A percentile compares a stretch with the other conserved stretches of the same genome.
These are phyloP conservation scores for Glarea lozoyensis DNA, from an alignment of 495 filamentous ascomycete species.

Conservation along the genomic window DNA sequence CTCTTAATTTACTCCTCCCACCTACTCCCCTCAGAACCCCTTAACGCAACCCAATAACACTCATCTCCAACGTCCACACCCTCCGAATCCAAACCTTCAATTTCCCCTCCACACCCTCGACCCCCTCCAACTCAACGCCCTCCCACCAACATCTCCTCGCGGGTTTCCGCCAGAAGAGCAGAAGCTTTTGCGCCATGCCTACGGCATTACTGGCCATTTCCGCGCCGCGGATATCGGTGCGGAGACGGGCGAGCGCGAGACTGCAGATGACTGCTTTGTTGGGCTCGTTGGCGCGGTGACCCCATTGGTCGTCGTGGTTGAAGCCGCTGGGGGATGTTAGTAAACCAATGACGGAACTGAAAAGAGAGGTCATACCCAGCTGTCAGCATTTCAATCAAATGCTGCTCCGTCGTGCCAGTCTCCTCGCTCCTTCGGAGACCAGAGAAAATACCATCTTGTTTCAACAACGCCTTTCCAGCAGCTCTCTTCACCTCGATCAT, in stretches of 20 bases:
- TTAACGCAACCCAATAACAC: slow-evolving; percentile 81
- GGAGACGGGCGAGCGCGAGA: slow-evolving; percentile 82
- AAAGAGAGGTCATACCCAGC: slow-evolving; percentile 60
- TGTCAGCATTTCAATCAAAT: slow-evolving; percentile 98
- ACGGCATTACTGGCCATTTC: slow-evolving; percentile 71
- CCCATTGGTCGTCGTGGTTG: slow-evolving; percentile 91
- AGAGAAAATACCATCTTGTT: slow-evolving; percentile 93
- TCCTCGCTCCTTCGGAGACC: slow-evolving; percentile 92
- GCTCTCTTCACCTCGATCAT: slow-evolving; percentile 97
- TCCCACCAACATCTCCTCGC: slow-evolving; percentile 99
- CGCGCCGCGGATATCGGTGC: slow-evolving; percentile 76
- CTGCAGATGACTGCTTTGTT: slow-evolving; percentile 98
- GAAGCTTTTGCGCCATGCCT: slow-evolving; percentile 96
- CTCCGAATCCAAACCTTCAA: slow-evolving; percentile 96
- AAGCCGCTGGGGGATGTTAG: slow-evolving; percentile 60
- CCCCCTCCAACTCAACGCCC: slow-evolving; percentile 81
- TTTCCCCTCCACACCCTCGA: slow-evolving; percentile 85
- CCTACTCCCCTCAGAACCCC: no score
- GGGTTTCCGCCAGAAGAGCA: slow-evolving; percentile 97
- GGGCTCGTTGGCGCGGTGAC: slow-evolving; percentile 89
- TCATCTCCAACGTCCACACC: slow-evolving; percentile 99
- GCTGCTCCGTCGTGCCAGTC: slow-evolving; percentile 91
- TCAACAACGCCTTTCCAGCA: slow-evolving; percentile 76
- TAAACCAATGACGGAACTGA: background rate
- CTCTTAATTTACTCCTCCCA: no score